Evolutionary conservation across 1,284 basidiomycete species (phyloP).

Genomic region (Sparassis latifolia): DNA sequence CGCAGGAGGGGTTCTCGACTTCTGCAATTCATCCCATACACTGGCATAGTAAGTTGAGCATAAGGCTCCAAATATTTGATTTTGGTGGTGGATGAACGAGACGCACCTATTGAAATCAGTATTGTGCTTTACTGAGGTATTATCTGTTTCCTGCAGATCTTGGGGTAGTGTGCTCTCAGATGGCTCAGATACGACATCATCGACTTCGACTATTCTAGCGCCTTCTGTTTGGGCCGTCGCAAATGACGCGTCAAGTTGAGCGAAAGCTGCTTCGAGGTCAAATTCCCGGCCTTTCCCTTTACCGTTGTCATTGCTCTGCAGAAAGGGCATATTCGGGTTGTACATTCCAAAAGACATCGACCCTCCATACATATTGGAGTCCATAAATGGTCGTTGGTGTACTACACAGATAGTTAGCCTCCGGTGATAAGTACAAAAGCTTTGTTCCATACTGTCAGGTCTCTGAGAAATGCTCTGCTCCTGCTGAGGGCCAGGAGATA

Average conservation of each 20-base stretch:
- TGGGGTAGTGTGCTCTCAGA: slow-evolving; percentile 32
- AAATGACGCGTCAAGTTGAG: slow-evolving; percentile 47
- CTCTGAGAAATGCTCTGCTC: slow-evolving; percentile 10
- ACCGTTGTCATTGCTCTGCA: slow-evolving; percentile 40
- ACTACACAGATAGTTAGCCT: slow-evolving; percentile 5
- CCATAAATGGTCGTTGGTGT: slow-evolving; percentile 27
- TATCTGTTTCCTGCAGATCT: slow-evolving; percentile 12
- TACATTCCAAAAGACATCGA: slow-evolving; percentile 29
- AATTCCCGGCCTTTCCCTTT: slow-evolving; percentile 71
- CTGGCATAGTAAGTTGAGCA: slow-evolving; percentile 26
- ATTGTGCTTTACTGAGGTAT: slow-evolving; percentile 1
- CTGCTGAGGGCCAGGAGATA: slow-evolving; percentile 6
- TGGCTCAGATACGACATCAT: slow-evolving; percentile 31
- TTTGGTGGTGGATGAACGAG: too few relatives aligned
- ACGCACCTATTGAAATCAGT: slow-evolving; percentile 39
- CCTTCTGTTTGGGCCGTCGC: slow-evolving; percentile 34
- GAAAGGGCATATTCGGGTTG: slow-evolving; percentile 9
- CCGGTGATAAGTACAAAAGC: not conserved
- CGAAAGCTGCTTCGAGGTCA: slow-evolving; percentile 77
- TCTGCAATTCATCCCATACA: slow-evolving; percentile 52
- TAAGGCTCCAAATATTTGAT: too few relatives aligned
- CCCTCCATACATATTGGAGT: slow-evolving; percentile 25
- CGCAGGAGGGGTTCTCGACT: slow-evolving; percentile 49
- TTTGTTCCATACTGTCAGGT: slow-evolving; percentile 16
- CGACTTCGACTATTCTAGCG: slow-evolving; percentile 51